Base-by-base conservation (phyloP, 1,139 yeast species). In the Debaryomyces psychrophilus region DNA sequence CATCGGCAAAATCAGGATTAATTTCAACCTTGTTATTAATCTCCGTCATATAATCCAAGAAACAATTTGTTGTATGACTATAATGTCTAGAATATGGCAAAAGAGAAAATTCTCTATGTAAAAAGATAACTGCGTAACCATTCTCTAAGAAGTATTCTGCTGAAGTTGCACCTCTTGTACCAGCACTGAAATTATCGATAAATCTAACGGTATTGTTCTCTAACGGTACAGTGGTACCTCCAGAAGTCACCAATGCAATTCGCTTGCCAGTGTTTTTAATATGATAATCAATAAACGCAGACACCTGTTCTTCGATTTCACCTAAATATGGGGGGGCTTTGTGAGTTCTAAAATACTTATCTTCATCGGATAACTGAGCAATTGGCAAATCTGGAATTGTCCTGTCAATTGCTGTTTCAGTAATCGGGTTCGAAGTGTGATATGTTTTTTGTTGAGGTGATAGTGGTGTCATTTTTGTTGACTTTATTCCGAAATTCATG, bases 201-300 rank as follows among this genome's bases (percentile, higher is more conserved):
- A 93, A 93, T 48, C 99, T 69, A 12, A 93, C 99, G 0, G 99
- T 95, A 60, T 95, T 93, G 67, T 90, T 90, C 59, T 93, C 99
- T 54, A 93, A 72, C 0, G 99, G 99, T 0, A 95, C 99, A 0
- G 98, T 92, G 1, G 99, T 93, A 28, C 99, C 99, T n/a, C 99
- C 99, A 8, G 93, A 84, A 0, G 98, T 93, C 3, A 93, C 95
- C 46, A 93, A 69, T 0, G 84, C 98, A 17, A 93, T 79, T 49
- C 74, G 79, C 46, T 79, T 78, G 3, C 74, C 69, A 7, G 70
- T 58, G 7, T 65, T 59, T 14, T 66, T 47, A 29, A 54, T 44
- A 54, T 81, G 83, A 54, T 55, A 68, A 17, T 76, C 66, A 37
- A 90, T 77, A 61, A 93, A 92, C 2, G 76, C 76, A 5, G 69